Base-by-base conservation (phyloP, 2,329 filamentous ascomycete species). In the Diplodia scrobiculata region DNA sequence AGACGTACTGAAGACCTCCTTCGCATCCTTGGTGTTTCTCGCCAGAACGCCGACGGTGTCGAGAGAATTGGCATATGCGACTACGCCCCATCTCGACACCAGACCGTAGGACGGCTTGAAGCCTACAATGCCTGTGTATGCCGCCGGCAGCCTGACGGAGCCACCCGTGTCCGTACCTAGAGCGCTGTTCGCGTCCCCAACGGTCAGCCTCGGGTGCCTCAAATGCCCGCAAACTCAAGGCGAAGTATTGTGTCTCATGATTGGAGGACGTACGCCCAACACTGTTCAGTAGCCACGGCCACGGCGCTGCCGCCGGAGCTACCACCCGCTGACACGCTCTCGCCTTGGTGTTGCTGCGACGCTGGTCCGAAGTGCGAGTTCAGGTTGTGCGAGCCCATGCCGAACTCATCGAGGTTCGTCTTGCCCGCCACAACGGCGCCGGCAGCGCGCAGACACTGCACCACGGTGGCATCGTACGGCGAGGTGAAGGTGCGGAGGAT, bases 231-330 rank as follows among this genome's bases (percentile, higher is more conserved):
- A 25, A 25, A 25, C 25, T 25, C 25, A 25, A 25, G 25, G 25
- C 3, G 25, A 25, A n/a, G 29, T 19, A 59, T 27, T 19, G n/a
- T 14, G 29, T 53, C 3, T 17, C 51, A 58, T 27, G 53, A 45
- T 2, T 13, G n/a, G 17, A 32, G 32, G 36, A 79, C 82, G 69
- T 78, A 86, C 79, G 83, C 83, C 81, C 84, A 83, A 70, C 84
- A 87, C 72, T 87, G 82, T 5, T 84, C 84, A 0, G 84, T 82
- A 21, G 85, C 87, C 45, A 98, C 91, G 14, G 92, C 91, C 10
- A 96, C 86, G 2, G 95, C 95, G 76, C 93, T 97, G 19, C 95
- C 95, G 50, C 95, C 95, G 3, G 94, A 98, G 76, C 93, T 97
- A 34, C 93, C 93, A 45, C 93, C 93, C 2, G 65, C 65, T 0